Evolutionary conservation across 148 eudicot species (phyloP).

Genomic region (Chenopodium berlandieri): DNA sequence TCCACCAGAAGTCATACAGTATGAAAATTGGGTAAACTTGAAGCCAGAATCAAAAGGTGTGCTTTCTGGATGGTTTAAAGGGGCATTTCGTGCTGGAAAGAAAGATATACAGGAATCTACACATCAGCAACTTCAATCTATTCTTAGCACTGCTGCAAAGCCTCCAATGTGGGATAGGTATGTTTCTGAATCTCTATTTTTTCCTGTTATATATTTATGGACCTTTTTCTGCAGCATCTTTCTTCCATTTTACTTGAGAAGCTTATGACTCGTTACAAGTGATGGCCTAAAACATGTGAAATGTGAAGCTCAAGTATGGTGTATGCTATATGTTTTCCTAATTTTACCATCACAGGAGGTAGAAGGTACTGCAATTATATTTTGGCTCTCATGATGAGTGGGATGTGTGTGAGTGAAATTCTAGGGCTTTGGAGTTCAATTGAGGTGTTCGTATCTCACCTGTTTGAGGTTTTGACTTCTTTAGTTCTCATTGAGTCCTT

Average conservation of each 20-base stretch:
- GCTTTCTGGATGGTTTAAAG: constrained; percentile 81
- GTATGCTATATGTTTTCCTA: background rate
- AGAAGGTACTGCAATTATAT: background rate
- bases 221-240: no score
- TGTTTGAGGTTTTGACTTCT: background rate
- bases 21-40: constrained; percentile 71
- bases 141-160: no score
- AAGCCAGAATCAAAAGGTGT: constrained; percentile 53
- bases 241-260: no score
- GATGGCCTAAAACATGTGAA: background rate
- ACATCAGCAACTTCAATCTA: no score
- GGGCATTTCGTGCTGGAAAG: constrained; percentile 51
- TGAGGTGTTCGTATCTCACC: background rate
- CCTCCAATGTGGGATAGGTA: no score
- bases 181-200: no score
- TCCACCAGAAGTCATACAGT: constrained; percentile 80
- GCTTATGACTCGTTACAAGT: background rate
- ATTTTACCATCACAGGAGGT: background rate
- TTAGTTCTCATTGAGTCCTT: no score
- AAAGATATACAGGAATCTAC: no score
- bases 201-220: no score
- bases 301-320: background rate
- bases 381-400: background rate
- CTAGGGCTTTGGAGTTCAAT: background rate
- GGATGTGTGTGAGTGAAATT: background rate